These are phyloP conservation scores for Cephalotrichum gorgonifer DNA, from an alignment of 2,329 filamentous ascomycete species.

Conservation along the genomic window DNA sequence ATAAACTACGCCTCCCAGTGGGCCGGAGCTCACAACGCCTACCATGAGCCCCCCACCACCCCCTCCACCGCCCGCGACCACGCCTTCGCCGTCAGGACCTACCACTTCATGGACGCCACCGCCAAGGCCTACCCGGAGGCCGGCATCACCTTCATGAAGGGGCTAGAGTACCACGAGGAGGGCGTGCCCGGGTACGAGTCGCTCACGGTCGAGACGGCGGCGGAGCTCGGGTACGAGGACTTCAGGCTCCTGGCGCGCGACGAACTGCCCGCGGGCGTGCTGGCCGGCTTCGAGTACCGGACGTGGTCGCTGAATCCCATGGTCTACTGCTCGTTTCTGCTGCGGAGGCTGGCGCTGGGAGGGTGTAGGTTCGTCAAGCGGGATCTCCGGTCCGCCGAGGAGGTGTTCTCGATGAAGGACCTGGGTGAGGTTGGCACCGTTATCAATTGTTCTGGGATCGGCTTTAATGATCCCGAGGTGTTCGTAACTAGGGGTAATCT, in stretches of 20 bases:
- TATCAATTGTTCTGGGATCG: constrained; percentile 35
- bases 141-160: constrained; percentile 37
- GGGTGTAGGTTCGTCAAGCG: constrained; percentile 21
- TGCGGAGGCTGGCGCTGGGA: constrained; percentile 18
- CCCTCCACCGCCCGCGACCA: constrained; percentile 28
- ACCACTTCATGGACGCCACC: constrained; percentile 26
- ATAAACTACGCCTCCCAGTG: constrained; percentile 48
- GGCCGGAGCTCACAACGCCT: constrained; percentile 46
- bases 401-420: constrained; percentile 24
- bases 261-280: constrained; percentile 30
- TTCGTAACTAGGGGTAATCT: constrained; percentile 31
- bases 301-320: constrained; percentile 46
- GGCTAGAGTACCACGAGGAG: constrained; percentile 40
- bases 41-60: constrained; percentile 25
- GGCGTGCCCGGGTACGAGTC: constrained; percentile 26
- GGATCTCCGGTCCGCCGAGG: constrained; percentile 23
- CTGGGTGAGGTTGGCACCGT: constrained; percentile 19
- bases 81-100: constrained; percentile 29
- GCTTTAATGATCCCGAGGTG: constrained; percentile 29
- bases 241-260: constrained; percentile 23
- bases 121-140: constrained; percentile 20
- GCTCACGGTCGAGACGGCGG: constrained; percentile 20
- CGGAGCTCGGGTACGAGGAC: constrained; percentile 20
- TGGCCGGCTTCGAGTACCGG: constrained; percentile 38
- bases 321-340: constrained; percentile 37